A percentile compares a stretch with the other conserved stretches of the same genome.
phyloP scores from a whole-genome alignment of 371 early-diverging fungal species.

The Lichtheimia ramosa region DNA sequence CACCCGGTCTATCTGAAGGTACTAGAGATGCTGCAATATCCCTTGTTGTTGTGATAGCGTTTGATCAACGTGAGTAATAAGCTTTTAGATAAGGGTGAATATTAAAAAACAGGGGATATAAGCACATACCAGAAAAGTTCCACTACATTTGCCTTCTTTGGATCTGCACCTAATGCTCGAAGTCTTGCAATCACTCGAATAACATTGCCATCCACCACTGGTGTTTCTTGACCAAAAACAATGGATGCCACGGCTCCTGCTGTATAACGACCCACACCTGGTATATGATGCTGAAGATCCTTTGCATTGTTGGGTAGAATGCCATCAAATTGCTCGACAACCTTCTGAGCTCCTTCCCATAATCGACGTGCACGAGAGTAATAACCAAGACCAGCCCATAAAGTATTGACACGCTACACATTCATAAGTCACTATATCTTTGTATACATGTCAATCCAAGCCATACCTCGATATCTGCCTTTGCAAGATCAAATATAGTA shows the following conservation, averaged over 20 bases:
- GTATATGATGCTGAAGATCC: conserved; percentile 61
- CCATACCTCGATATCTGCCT: conserved; percentile 61
- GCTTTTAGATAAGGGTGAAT: neutral
- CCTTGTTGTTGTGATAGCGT: conserved; percentile 32
- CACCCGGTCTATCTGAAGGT: conserved; percentile 62
- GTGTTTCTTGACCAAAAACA: conserved; percentile 65
- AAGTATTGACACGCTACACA: conserved; percentile 57
- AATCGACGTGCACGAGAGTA: conserved; percentile 76
- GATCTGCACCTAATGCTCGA: conserved; percentile 72
- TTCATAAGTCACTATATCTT: neutral
- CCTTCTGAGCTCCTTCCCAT: conserved; percentile 69
- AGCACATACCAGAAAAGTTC: conserved; percentile 63
- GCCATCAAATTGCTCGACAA: conserved; percentile 59
- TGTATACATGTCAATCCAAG: neutral
- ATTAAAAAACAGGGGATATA: neutral
- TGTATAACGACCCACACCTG: conserved; percentile 73
- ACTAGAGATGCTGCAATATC: conserved; percentile 60
- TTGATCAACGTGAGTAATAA: neutral
- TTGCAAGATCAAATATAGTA: conserved; percentile 67
- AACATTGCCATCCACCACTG: conserved; percentile 84
- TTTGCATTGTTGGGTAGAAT: conserved; percentile 58
- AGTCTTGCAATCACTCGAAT: conserved; percentile 72
- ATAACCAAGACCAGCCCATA: conserved; percentile 87
- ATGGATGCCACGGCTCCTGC: conserved; percentile 77
- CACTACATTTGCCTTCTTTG: conserved; percentile 60